Evolutionary conservation across 2,329 filamentous ascomycete species (phyloP), one percentile per base, ranked within the genome.

Genomic region (Xylariaceae sp.): DNA sequence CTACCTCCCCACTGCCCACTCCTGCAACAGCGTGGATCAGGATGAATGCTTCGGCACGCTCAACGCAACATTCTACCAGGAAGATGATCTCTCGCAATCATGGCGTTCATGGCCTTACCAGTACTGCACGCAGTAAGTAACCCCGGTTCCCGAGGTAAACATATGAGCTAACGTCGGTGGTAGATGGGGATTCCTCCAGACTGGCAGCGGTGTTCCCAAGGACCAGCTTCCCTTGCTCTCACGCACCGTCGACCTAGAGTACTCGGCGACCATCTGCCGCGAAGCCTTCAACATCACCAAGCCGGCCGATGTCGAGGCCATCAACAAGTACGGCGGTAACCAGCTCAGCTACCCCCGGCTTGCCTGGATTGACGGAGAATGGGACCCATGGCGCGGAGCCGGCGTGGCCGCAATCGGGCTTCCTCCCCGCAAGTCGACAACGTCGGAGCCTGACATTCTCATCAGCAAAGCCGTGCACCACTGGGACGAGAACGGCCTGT

Each of bases 311-410:
- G 72, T 86, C 0, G 76, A 82, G 1, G 74, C 75, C 0, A 83
- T 94, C 69, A 94, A 95, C 75, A 84, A 86, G 65, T 86, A 87
- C 59, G 90, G 90, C 40, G 87, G 84, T 12, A 88, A 84, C 69
- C 73, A 80, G 67, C 85, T 94, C 62, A 79, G 80, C 43, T 91
- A 89, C 66, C 80, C 85, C 1, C 85, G 89, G 1, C 79, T 95
- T 0, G 90, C 90, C 2, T 79, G 88, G 45, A 75, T 95, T 37
- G 89, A 91, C 57, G 89, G 89, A 26, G 80, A 88, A 58, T 81
- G 82, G 52, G 90, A 95, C 65, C 89, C 89, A 0, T 95, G 90
- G 90, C 80, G 86, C 16, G 81, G 83, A 0, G 87, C 87, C 0
- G 87, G 85, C 0, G 83, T 87, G 0, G 84, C 92, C 47, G 85